phyloP scores from a whole-genome alignment of 2,329 filamentous ascomycete genomes.

The Pyricularia sp. region DNA sequence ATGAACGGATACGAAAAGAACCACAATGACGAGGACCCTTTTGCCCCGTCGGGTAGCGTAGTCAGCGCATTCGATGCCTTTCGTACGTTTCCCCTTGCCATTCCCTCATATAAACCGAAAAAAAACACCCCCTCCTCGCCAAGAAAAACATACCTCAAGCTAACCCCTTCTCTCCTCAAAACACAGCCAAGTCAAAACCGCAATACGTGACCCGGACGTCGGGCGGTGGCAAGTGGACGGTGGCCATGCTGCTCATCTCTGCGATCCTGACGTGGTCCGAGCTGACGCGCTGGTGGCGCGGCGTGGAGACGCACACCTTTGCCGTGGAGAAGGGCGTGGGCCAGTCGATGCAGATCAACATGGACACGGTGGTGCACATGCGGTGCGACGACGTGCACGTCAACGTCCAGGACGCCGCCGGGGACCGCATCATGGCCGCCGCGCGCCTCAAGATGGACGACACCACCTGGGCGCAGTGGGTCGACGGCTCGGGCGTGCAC shows the following conservation, averaged over 20 bases:
- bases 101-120: background rate
- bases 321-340: conserved; percentile 87
- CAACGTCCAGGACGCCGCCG: conserved; percentile 93
- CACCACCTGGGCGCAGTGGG: conserved; percentile 79
- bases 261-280: conserved; percentile 70
- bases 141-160: background rate
- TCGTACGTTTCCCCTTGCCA: conserved; percentile 48
- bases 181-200: conserved; percentile 89
- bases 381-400: conserved; percentile 79
- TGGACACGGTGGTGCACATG: conserved; percentile 91
- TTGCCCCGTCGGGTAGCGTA: conserved; percentile 62
- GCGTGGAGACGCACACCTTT: conserved; percentile 80
- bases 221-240: conserved; percentile 88
- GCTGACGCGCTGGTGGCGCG: conserved; percentile 72
- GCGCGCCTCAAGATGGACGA: conserved; percentile 63
- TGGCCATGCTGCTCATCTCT: conserved; percentile 69
- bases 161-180: background rate
- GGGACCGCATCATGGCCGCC: conserved; percentile 81
- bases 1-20: conserved; percentile 75
- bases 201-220: conserved; percentile 80
- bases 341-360: conserved; percentile 83
- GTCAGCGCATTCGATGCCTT: conserved; percentile 95
- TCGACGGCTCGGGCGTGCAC: conserved; percentile 58
- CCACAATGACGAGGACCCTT: conserved; percentile 67
- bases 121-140: background rate